Percentiles rank a stretch among this genome's conserved stretches.
phyloP scores from a whole-genome alignment of 2,329 filamentous ascomycete species.

The Neoscytalidium dimidiatum region DNA sequence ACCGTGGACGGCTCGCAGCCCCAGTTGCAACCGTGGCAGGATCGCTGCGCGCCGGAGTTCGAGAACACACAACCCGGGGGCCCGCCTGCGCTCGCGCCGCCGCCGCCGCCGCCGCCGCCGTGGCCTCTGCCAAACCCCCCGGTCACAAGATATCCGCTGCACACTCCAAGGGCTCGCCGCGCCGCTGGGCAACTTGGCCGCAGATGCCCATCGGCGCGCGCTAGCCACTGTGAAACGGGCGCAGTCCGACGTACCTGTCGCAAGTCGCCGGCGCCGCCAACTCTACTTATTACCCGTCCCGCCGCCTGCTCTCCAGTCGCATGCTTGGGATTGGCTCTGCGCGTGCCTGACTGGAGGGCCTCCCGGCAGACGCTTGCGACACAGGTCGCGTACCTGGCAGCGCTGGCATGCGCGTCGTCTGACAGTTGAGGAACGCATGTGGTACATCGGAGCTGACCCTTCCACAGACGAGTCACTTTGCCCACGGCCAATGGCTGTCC shows the following conservation, averaged over 20 bases:
- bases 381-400: slow-evolving; percentile 5
- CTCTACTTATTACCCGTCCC: not conserved
- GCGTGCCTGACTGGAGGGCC: not conserved
- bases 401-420: slow-evolving; percentile 5
- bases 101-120: too few relatives aligned
- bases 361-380: not conserved
- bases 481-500: not conserved
- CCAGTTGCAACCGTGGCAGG: not conserved
- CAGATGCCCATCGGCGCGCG: not conserved
- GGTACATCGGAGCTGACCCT: not conserved
- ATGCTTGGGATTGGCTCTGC: not conserved
- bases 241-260: not conserved
- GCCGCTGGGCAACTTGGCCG: not conserved
- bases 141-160: not conserved
- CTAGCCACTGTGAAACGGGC: not conserved
- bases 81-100: not conserved
- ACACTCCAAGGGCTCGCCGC: not conserved
- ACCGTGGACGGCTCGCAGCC: too few relatives aligned
- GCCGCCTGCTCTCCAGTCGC: not conserved
- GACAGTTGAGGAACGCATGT: slow-evolving; percentile 2
- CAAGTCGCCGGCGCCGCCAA: not conserved
- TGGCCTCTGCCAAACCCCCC: too few relatives aligned
- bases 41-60: not conserved
- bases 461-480: not conserved
- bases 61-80: not conserved